Evolutionary conservation across 2,329 filamentous ascomycete genomes (phyloP), one percentile per base, ranked within the genome.

Genomic region (Daldinia eschscholtzii): DNA sequence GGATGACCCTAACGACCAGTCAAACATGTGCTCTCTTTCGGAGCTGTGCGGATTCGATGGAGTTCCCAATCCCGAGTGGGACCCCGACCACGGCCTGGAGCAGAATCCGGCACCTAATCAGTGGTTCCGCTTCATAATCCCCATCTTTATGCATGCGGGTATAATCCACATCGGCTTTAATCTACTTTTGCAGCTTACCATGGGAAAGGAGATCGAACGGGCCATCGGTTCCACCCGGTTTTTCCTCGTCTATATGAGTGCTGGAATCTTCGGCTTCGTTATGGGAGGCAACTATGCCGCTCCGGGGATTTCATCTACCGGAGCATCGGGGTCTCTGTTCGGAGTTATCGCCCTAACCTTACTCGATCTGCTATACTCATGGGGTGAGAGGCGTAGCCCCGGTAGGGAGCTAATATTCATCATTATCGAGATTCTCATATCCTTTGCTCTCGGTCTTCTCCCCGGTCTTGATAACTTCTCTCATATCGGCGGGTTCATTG

Each of bases 121-220:
- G 80, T 99, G 96, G 96, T 99, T 88, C 81, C 92, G 96, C 68
- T 98, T 99, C 83, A 98, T 99, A 77, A 83, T 91, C 1, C 95
- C 96, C 42, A 98, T 99, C 69, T 99, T 99, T 82, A 84, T 99
- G 75, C 96, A 99, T 76, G 94, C 93, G 1, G 96, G 96, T 13
- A 82, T 99, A 63, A 91, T 99, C 70, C 96, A 99, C 78, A 98
- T 99, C 65, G 93, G 89, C 15, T 98, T 98, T 86, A 99, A 99
- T 81, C 86, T 99, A 81, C 86, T 98, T 6, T 86, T 98, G 23
- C 96, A 99, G 79, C 81, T 98, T 76, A 97, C 93, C 0, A 88
- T 98, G 62, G 96, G 92, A 33, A 90, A 92, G 44, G 96, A 99
- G 75, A 97, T 99, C 89, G 96, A 99, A 79, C 88, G 90, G 72